phyloP scores from a whole-genome alignment of 2,329 filamentous ascomycete species.

The Phaeosphaeria sp. region DNA sequence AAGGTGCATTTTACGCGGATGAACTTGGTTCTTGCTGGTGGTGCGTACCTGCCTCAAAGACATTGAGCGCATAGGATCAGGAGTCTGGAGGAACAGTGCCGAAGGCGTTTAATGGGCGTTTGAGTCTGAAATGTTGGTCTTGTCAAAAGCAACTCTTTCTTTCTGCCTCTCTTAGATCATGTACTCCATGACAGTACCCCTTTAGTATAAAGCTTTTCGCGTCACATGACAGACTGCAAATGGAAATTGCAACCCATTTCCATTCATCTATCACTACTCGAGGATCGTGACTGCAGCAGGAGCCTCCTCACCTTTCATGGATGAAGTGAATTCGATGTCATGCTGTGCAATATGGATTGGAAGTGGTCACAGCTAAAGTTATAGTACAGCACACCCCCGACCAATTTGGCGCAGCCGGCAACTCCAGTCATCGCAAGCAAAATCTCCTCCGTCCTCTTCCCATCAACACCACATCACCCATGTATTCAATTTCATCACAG shows the following conservation, averaged over 20 bases:
- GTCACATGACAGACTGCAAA: neutral
- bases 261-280: neutral
- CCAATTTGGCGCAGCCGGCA: neutral
- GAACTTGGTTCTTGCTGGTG: constrained; percentile 89
- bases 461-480: neutral
- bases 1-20: constrained; percentile 93
- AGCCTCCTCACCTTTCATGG: too few relatives aligned
- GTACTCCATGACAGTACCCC: neutral
- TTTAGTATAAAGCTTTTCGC: neutral
- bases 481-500: constrained; percentile 2
- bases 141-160: neutral
- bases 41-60: constrained; percentile 64
- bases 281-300: neutral
- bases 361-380: neutral
- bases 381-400: too few relatives aligned
- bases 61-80: neutral
- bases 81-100: neutral
- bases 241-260: neutral
- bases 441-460: neutral
- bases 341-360: neutral
- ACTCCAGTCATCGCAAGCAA: neutral
- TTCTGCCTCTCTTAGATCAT: neutral
- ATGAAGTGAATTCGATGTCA: too few relatives aligned
- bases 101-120: neutral
- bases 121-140: neutral